Percentiles rank a stretch among this genome's conserved stretches.
Evolutionary conservation across 495 filamentous ascomycete species (phyloP).

Genomic region (Penicillium crystallinum): DNA sequence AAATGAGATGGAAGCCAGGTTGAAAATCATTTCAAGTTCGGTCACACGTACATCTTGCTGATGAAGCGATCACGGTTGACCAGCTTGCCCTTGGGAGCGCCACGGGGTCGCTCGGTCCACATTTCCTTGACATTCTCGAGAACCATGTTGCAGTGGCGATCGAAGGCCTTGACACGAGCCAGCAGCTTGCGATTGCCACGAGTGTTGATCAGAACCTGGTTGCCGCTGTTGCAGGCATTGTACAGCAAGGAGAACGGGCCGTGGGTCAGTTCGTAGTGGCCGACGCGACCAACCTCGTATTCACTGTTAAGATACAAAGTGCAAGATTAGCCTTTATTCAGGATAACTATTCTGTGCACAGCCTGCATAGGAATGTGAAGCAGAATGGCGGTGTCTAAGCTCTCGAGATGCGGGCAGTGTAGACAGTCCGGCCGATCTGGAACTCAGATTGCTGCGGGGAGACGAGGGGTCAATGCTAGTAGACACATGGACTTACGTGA

Average conservation of each 20-base stretch:
- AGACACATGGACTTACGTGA: constrained; percentile 56
- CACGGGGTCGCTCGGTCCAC: constrained; percentile 95
- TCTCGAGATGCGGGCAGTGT: constrained; percentile 8
- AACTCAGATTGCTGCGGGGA: constrained; percentile 2
- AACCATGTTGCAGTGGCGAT: constrained; percentile 98
- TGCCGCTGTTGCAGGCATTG: constrained; percentile 54
- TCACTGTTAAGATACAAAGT: constrained; percentile 49
- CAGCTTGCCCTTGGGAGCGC: constrained; percentile 81
- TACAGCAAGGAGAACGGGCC: constrained; percentile 89
- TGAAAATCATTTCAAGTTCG: not conserved
- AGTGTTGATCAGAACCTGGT: constrained; percentile 84
- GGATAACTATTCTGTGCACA: constrained; percentile 16
- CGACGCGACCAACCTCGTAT: constrained; percentile 82
- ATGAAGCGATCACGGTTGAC: constrained; percentile 98
- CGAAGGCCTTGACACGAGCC: constrained; percentile 78
- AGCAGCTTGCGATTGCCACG: constrained; percentile 85
- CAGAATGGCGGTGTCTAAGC: constrained; percentile 3
- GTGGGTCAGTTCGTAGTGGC: constrained; percentile 84
- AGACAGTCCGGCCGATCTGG: constrained; percentile 7
- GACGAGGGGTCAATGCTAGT: not conserved
- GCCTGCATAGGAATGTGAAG: constrained; percentile 22
- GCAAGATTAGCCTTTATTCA: constrained; percentile 20
- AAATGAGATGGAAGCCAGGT: not conserved
- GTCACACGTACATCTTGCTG: constrained; percentile 80
- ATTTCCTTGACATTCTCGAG: constrained; percentile 98